Evolutionary conservation across 225 moss, liverwort and hornwort genomes (phyloP).

Genomic region (Anthoceros angustus): DNA sequence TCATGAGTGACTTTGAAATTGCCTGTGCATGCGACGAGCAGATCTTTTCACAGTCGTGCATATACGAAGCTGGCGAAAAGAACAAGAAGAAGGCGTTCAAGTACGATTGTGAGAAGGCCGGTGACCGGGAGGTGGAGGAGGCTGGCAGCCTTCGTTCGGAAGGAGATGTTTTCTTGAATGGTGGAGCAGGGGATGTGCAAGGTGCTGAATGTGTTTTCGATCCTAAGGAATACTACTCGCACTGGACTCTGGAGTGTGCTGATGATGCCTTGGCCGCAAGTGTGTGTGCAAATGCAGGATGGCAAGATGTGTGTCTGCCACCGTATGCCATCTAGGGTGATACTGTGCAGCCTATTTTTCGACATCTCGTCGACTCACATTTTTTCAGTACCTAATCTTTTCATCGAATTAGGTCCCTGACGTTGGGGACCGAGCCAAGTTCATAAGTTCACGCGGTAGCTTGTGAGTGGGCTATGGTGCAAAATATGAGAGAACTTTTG

Average conservation of each 20-base stretch:
- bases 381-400: too few species aligned
- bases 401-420: too few species aligned
- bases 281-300: neutral
- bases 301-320: neutral
- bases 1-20: neutral
- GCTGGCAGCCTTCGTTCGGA: neutral
- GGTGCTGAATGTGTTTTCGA: neutral
- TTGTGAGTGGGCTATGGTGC: too few species aligned
- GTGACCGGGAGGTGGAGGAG: neutral
- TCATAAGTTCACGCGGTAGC: too few species aligned
- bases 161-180: neutral
- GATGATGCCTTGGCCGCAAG: neutral
- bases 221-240: neutral
- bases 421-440: too few species aligned
- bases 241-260: neutral
- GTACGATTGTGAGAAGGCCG: constrained; percentile 79
- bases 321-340: neutral
- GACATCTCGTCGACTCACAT: too few species aligned
- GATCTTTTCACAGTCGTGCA: constrained; percentile 88
- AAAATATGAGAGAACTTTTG: too few species aligned
- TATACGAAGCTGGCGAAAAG: constrained; percentile 65
- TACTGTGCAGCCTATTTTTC: too few species aligned
- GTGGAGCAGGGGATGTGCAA: neutral
- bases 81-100: constrained; percentile 64
- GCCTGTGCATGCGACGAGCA: constrained; percentile 11